Conservation (phyloP, 2,329 filamentous ascomycete species). For the Epichloe uncinata region DNA sequence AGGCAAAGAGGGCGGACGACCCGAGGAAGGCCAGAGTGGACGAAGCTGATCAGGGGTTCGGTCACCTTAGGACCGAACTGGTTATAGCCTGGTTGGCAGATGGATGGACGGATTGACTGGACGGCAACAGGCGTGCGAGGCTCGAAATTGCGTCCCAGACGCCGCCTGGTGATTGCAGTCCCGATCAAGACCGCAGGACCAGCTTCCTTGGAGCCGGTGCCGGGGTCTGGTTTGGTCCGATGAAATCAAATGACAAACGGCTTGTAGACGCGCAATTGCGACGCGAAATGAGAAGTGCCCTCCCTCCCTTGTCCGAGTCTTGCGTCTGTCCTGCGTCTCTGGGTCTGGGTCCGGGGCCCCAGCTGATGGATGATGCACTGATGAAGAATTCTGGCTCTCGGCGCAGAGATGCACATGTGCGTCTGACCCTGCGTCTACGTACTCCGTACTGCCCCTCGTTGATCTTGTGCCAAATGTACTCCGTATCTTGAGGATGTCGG, state of each 20-base stretch:
- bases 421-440: no score
- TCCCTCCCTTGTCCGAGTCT: not conserved
- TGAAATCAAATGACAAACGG: not conserved
- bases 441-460: not conserved
- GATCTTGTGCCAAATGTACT: not conserved
- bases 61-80: slow-evolving; percentile 1
- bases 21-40: slow-evolving; percentile 5
- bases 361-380: not conserved
- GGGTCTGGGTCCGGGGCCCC: not conserved
- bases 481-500: not conserved
- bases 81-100: slow-evolving; percentile 2
- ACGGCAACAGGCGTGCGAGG: not conserved
- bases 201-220: not conserved
- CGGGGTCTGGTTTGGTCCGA: no score
- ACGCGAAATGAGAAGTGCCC: not conserved
- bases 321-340: not conserved
- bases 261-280: not conserved
- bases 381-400: not conserved
- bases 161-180: no score
- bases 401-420: no score
- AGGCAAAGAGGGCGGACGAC: not conserved
- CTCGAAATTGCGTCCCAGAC: slow-evolving; percentile 2
- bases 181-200: no score
- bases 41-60: slow-evolving; percentile 3
- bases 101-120: not conserved